These are phyloP conservation scores for Trichothecium roseum DNA, from an alignment of 2,329 filamentous ascomycete genomes.

Conservation along the genomic window DNA sequence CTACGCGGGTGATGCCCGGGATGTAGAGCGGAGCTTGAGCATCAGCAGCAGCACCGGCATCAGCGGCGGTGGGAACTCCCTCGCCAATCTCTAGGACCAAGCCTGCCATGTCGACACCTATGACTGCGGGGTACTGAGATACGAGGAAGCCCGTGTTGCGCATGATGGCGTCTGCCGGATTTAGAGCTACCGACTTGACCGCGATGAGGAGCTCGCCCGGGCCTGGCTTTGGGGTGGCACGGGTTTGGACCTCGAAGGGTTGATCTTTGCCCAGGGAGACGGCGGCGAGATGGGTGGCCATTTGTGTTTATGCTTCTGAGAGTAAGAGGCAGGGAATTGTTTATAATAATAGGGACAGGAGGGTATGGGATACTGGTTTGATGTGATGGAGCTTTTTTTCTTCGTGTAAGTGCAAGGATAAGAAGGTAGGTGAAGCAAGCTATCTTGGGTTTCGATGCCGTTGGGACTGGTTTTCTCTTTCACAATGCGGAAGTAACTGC, in stretches of 20 bases:
- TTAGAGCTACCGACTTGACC: conserved; percentile 36
- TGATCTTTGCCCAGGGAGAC: conserved; percentile 21
- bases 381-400: background rate
- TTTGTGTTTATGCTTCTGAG: conserved; percentile 8
- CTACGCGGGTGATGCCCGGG: conserved; percentile 23
- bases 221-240: conserved; percentile 32
- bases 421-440: too few relatives aligned
- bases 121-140: conserved; percentile 26
- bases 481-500: too few relatives aligned
- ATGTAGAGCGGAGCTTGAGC: conserved; percentile 12
- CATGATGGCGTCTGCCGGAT: conserved; percentile 32
- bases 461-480: too few relatives aligned
- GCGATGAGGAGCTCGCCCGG: conserved; percentile 34
- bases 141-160: conserved; percentile 31
- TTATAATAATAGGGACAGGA: background rate
- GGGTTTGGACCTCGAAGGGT: conserved; percentile 24
- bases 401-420: too few relatives aligned
- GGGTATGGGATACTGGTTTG: background rate
- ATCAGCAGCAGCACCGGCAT: conserved; percentile 4
- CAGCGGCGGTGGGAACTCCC: conserved; percentile 17
- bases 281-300: conserved; percentile 30
- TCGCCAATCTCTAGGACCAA: conserved; percentile 29
- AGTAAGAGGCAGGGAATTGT: background rate
- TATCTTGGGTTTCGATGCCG: too few relatives aligned
- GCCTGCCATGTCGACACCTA: conserved; percentile 32